Evolutionary conservation across 2,329 filamentous ascomycete species (phyloP).

Genomic region (Sporothrix protearum): DNA sequence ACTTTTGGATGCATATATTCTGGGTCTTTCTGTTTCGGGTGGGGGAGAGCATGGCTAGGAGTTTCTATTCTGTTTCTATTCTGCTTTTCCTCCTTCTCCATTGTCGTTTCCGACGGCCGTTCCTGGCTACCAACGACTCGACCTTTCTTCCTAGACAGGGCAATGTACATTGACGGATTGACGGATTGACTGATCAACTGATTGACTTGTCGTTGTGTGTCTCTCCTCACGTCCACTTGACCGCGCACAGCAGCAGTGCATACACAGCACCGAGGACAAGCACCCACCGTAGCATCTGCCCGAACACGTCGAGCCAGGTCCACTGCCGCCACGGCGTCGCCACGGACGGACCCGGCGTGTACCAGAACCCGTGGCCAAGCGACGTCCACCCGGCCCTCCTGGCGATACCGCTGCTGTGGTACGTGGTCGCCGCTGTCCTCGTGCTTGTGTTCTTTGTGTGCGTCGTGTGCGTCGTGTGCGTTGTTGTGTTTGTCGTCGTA

Average conservation of each 20-base stretch:
- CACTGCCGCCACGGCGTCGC: background rate
- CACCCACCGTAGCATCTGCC: background rate
- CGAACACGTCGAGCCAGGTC: background rate
- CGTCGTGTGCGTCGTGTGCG: too few species aligned
- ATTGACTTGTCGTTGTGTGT: too few species aligned
- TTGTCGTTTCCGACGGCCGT: background rate
- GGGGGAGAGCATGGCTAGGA: background rate
- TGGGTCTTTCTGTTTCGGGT: background rate
- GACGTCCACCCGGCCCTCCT: background rate
- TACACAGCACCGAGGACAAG: background rate
- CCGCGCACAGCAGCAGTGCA: background rate
- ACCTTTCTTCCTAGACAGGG: background rate
- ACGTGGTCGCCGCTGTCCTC: background rate
- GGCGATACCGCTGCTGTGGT: background rate
- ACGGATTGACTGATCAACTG: too few species aligned
- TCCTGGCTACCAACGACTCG: background rate
- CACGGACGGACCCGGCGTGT: constrained; percentile 23
- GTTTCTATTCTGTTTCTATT: background rate
- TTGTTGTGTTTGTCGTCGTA: too few species aligned
- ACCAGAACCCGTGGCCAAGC: constrained; percentile 14
- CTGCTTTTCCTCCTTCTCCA: background rate
- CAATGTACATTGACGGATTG: background rate
- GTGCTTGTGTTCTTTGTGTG: too few species aligned
- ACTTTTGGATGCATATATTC: background rate
- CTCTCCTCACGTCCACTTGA: background rate